A percentile compares a stretch with the other conserved stretches of the same genome.
Evolutionary conservation across 176 grass and related monocot genomes (phyloP).

Genomic region (Cenchrus purpureus): DNA sequence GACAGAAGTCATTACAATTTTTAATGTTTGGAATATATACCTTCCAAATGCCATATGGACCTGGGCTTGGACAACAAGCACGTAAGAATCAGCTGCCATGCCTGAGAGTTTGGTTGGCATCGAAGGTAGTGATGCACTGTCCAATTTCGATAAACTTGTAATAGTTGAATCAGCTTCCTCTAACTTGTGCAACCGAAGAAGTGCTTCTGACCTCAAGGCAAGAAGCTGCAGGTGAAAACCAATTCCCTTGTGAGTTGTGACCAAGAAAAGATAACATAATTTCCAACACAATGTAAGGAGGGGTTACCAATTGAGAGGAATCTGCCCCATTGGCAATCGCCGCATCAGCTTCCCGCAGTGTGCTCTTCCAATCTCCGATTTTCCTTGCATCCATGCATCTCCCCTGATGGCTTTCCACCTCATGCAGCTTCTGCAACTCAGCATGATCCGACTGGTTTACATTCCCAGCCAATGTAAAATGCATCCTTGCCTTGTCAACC

Average conservation of each 20-base stretch:
- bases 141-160: conserved; percentile 41
- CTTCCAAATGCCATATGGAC: conserved; percentile 85
- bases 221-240: conserved; percentile 53
- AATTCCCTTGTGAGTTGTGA: background rate
- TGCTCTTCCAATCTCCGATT: conserved; percentile 51
- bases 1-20: background rate
- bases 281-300: background rate
- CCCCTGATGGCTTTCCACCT: conserved; percentile 63
- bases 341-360: conserved; percentile 59
- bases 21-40: conserved; percentile 33
- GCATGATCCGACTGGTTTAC: conserved; percentile 37
- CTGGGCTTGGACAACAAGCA: conserved; percentile 67
- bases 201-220: conserved; percentile 74
- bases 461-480: conserved; percentile 48
- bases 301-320: conserved; percentile 60
- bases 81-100: conserved; percentile 66
- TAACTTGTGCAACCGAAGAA: conserved; percentile 64
- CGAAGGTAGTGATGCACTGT: conserved; percentile 36
- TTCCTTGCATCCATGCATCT: conserved; percentile 59
- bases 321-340: conserved; percentile 61
- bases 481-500: conserved; percentile 55
- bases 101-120: conserved; percentile 50
- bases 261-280: background rate
- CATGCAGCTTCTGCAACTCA: conserved; percentile 55
- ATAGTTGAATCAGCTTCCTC: conserved; percentile 69